phyloP scores from a whole-genome alignment of 306 rosid species.

The Coriaria nepalensis region DNA sequence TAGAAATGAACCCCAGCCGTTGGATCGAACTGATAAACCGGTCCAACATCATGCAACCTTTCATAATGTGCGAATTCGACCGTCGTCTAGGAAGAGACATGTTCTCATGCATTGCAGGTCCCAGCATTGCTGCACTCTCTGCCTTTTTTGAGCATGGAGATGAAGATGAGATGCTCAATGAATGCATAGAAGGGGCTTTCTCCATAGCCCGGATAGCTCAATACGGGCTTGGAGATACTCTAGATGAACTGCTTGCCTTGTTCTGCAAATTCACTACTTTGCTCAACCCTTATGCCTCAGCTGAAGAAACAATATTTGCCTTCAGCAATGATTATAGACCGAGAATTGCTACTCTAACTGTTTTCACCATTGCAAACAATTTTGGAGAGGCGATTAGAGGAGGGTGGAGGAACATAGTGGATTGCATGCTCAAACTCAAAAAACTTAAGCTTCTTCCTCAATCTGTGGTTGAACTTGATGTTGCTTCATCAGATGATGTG shows the following conservation, averaged over 20 bases:
- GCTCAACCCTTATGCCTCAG: conserved; percentile 80
- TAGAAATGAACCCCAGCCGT: conserved; percentile 65
- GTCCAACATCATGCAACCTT: conserved; percentile 32
- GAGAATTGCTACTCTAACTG: conserved; percentile 69
- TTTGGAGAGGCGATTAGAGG: conserved; percentile 61
- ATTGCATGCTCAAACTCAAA: conserved; percentile 81
- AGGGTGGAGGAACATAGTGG: conserved; percentile 85
- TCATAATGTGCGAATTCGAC: conserved; percentile 36
- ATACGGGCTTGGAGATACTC: conserved; percentile 76
- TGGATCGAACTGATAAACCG: conserved; percentile 79
- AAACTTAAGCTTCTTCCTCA: conserved; percentile 63
- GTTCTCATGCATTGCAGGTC: conserved; percentile 92
- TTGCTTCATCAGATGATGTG: conserved; percentile 18
- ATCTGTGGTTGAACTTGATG: conserved; percentile 50
- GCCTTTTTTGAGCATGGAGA: conserved; percentile 78
- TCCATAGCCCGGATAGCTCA: conserved; percentile 70
- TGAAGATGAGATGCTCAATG: conserved; percentile 80
- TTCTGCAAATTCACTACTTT: conserved; percentile 79
- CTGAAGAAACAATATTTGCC: conserved; percentile 71
- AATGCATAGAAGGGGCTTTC: conserved; percentile 77
- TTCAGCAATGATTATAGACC: conserved; percentile 83
- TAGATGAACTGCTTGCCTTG: conserved; percentile 70
- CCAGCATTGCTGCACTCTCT: conserved; percentile 63
- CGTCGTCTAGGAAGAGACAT: conserved; percentile 64
- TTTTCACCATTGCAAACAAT: conserved; percentile 66